Base-by-base conservation (phyloP, 1,284 basidiomycete species). In the Ustilago crameri region DNA sequence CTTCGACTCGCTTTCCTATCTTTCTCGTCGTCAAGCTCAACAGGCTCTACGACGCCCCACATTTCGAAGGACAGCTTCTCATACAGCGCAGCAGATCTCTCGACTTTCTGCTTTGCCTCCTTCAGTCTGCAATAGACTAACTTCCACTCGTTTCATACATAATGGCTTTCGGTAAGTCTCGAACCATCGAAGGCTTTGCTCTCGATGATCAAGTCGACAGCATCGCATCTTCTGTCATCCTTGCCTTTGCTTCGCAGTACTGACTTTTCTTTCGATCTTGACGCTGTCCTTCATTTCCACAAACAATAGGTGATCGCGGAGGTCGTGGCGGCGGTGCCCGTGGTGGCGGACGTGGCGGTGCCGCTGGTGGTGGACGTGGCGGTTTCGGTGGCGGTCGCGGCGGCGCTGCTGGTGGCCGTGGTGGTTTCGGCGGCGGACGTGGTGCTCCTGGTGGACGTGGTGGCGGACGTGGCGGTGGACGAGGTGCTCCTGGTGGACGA, bases 311-410 rank as follows among this genome's bases (percentile, higher is more conserved):
- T 68, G 75, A 76, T 64, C 75, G 74, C 65, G 75, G 76, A 65
- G 76, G 76, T 65, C 67, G 75, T 69, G 70, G 75, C 53, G 75
- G 75, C 51, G 73, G 67, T 49, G 61, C 57, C 27, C 72, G 65
- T 46, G 72, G 74, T 56, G 74, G 79, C 42, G 66, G 51, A 26
- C 68, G 74, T 40, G 88, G 88, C 60, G 87, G 86, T 49, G 65
- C 73, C 49, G 49, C 58, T 44, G 68, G 70, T 47, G 69, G 69
- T 41, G 66, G 55, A 26, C 60, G 66, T 24, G 73, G 74, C 17
- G 88, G 88, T 61, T 87, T 85, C 46, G 84, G 86, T 60, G 85
- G 86, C 70, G 86, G 87, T 30, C 83, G 84, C 65, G 80, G 84
- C 32, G 80, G 73, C 54, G 49, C 55, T 50, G 64, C 60, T 27